Percentiles rank a stretch among this genome's conserved stretches.
Evolutionary conservation across 2,329 filamentous ascomycete genomes (phyloP).

Genomic region (Chaetomium olivaceum): DNA sequence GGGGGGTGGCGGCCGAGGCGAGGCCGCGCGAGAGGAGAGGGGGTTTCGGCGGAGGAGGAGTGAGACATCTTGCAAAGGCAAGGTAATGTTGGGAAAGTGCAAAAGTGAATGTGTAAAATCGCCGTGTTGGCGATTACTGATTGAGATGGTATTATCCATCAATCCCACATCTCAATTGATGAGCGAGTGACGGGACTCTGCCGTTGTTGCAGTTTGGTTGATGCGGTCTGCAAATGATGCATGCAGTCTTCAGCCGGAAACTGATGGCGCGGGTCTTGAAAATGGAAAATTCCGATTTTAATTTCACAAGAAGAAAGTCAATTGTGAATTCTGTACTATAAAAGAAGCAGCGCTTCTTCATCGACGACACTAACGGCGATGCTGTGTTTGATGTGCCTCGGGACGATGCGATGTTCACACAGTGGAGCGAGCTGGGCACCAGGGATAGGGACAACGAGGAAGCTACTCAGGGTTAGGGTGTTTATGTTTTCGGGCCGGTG

Average conservation of each 20-base stretch:
- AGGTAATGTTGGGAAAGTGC: background rate
- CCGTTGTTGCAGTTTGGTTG: too few relatives aligned
- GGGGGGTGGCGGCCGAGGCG: background rate
- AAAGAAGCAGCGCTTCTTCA: background rate
- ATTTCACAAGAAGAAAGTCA: too few relatives aligned
- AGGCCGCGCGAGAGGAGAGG: constrained; percentile 4
- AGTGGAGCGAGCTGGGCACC: background rate
- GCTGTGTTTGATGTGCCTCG: background rate
- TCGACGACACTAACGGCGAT: background rate
- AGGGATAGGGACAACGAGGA: background rate
- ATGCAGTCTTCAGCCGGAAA: too few relatives aligned
- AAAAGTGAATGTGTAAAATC: background rate
- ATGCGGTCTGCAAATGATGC: too few relatives aligned
- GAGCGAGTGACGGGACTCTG: too few relatives aligned
- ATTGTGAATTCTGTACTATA: too few relatives aligned
- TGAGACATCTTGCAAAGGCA: background rate
- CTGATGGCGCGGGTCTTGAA: too few relatives aligned
- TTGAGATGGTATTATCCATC: background rate
- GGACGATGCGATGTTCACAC: background rate
- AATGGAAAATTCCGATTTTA: too few relatives aligned
- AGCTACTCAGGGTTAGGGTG: background rate
- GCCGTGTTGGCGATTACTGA: background rate
- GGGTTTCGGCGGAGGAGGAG: background rate
- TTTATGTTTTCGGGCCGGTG: background rate
- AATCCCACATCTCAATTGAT: background rate